Evolutionary conservation across 805 yeast genomes (phyloP), one percentile per base, ranked within the genome.

Genomic region (Diddensiella santjacobensis): DNA sequence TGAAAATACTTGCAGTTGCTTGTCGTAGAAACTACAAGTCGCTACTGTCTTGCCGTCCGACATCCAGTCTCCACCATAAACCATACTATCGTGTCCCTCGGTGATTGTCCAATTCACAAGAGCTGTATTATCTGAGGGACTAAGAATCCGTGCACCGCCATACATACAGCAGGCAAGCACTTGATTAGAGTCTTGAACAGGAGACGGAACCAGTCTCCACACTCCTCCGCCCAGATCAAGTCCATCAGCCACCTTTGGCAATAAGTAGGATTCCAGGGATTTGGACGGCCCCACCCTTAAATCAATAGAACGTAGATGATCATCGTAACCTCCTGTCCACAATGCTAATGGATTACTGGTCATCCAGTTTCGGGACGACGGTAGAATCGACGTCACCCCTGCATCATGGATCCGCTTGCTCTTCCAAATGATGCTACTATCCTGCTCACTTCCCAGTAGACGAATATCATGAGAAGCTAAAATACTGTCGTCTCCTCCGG

Each of bases 281-380:
- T 71, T 71, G 55, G 57, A 69, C 56, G 60, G 75, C 13, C 72
- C 57, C 52, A 79, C 73, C 50, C 96, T 66, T 39, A 87, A 60
- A 65, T 90, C 97, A 31, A 87, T 68, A 0, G 77, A 66, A 45
- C 89, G 72, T 42, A 93, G 65, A 48, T 75, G 64, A 60, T 91
- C 98, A 65, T 91, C 99, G 64, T 91, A 91, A 0, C 96, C 84
- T 0, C 99, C 99, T 0, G 97, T 88, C 82, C 87, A 81, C 18
- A 87, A 51, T 3, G 70, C 70, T 55, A 74, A 71, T 2, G 80
- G 78, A 30, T 69, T 68, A 10, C 55, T 52, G 0, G 51, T 41
- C 49, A 67, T 67, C 84, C 85, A 81, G 6, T 58, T 58, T 0
- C 66, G 58, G 3, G 54, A 44, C 1, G 64, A 61, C n/a, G 83